A percentile compares a stretch with the other conserved stretches of the same genome.
Evolutionary conservation across 2,329 filamentous ascomycete species (phyloP).

Genomic region (Pyricularia sp.): DNA sequence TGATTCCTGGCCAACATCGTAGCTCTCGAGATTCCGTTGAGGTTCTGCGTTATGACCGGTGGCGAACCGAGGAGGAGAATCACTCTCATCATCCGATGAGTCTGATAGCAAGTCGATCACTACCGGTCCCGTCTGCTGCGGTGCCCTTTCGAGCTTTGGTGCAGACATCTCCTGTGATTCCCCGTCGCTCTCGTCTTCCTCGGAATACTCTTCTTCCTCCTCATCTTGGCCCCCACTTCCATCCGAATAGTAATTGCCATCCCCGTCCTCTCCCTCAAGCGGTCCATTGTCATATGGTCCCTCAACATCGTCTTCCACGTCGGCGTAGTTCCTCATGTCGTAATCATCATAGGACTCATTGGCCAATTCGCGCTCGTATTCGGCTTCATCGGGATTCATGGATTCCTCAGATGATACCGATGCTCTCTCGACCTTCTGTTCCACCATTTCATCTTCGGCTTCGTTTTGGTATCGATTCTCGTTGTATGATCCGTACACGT

Average conservation of each 20-base stretch:
- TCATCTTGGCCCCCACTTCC: background rate
- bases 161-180: conserved; percentile 8
- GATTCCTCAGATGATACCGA: conserved; percentile 9
- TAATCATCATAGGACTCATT: conserved; percentile 18
- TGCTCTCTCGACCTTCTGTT: conserved; percentile 8
- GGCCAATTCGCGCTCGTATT: conserved; percentile 21
- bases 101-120: conserved; percentile 39
- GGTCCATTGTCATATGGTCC: background rate
- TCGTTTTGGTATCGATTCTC: conserved; percentile 17
- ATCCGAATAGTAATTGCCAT: conserved; percentile 1
- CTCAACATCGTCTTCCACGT: conserved; percentile 19
- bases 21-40: background rate
- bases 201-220: conserved; percentile 9
- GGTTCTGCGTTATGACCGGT: background rate
- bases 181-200: conserved; percentile 11
- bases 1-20: background rate
- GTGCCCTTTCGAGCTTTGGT: background rate
- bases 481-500: conserved; percentile 13
- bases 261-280: conserved; percentile 1
- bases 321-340: conserved; percentile 19
- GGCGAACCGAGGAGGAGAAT: background rate
- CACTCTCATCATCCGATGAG: conserved; percentile 25
- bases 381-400: conserved; percentile 15
- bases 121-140: conserved; percentile 19
- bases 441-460: conserved; percentile 18